A percentile compares a stretch with the other conserved stretches of the same genome.
Evolutionary conservation across 1,284 basidiomycete species (phyloP).

Genomic region (Cystobasidium slooffiae): DNA sequence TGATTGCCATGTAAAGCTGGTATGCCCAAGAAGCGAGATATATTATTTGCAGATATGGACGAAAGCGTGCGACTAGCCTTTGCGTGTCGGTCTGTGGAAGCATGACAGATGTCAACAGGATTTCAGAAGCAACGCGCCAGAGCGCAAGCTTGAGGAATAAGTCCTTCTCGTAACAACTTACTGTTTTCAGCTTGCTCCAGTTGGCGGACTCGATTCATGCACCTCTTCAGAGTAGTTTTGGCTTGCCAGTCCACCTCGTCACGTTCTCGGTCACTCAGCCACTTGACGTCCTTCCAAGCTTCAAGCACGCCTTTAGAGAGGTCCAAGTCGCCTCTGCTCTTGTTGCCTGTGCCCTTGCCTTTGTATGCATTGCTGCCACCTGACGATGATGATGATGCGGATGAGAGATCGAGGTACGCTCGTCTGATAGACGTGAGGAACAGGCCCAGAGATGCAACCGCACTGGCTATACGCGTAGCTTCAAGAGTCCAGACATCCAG

Average conservation of each 20-base stretch:
- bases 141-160: not conserved
- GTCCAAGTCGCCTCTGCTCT: constrained; percentile 28
- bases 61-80: constrained; percentile 54
- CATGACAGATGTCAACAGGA: not conserved
- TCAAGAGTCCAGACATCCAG: constrained; percentile 26
- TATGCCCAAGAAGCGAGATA: constrained; percentile 67
- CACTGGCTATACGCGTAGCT: constrained; percentile 24
- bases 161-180: constrained; percentile 60
- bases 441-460: constrained; percentile 66
- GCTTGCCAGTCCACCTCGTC: constrained; percentile 90
- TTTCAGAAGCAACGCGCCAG: not conserved
- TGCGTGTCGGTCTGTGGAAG: constrained; percentile 40
- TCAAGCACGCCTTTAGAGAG: constrained; percentile 46
- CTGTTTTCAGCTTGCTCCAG: constrained; percentile 83
- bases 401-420: constrained; percentile 72
- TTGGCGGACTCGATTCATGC: constrained; percentile 79
- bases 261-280: constrained; percentile 79
- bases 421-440: constrained; percentile 73
- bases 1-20: constrained; percentile 67
- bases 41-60: constrained; percentile 61
- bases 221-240: constrained; percentile 76
- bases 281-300: constrained; percentile 69
- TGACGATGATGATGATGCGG: constrained; percentile 20
- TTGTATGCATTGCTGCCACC: constrained; percentile 26
- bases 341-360: constrained; percentile 28